Evolutionary conservation across 2,329 filamentous ascomycete species (phyloP).

Genomic region (Leptographium wingfieldii): DNA sequence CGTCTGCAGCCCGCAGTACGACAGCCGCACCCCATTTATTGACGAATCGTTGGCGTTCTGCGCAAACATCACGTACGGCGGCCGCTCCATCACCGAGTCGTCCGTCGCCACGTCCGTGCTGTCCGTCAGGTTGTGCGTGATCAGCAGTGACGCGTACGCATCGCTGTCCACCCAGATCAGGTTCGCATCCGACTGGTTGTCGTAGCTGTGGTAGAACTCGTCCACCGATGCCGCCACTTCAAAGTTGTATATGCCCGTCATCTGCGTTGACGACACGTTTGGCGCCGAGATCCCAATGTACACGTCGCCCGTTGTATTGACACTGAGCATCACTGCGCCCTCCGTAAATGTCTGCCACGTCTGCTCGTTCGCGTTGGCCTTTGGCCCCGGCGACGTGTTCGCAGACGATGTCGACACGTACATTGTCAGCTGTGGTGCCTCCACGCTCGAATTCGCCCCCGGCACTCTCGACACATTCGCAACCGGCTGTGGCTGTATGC

Average conservation of each 20-base stretch:
- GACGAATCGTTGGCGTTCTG: conserved; percentile 44
- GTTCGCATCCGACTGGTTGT: conserved; percentile 36
- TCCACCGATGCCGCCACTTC: conserved; percentile 76
- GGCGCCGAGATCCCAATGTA: conserved; percentile 69
- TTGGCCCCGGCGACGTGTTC: conserved; percentile 55
- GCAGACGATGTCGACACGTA: conserved; percentile 57
- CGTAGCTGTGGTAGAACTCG: conserved; percentile 57
- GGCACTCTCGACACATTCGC: not conserved
- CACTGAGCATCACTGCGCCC: conserved; percentile 55
- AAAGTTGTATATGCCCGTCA: conserved; percentile 61
- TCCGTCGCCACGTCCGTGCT: conserved; percentile 32
- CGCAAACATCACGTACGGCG: conserved; percentile 69
- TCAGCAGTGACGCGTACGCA: conserved; percentile 61
- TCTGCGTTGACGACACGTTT: conserved; percentile 41
- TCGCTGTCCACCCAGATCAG: conserved; percentile 80
- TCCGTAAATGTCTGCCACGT: conserved; percentile 41
- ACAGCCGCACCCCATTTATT: conserved; percentile 60
- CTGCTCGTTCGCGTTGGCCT: conserved; percentile 30
- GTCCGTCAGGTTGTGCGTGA: conserved; percentile 60
- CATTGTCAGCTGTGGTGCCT: conserved; percentile 61
- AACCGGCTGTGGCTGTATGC: conserved; percentile 50
- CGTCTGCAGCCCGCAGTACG: conserved; percentile 66
- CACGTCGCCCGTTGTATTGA: conserved; percentile 52
- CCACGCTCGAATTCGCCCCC: conserved; percentile 20
- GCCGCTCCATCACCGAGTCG: conserved; percentile 39